These are phyloP conservation scores for Aureobasidium sp. DNA, from an alignment of 2,329 filamentous ascomycete genomes.

Conservation along the genomic window DNA sequence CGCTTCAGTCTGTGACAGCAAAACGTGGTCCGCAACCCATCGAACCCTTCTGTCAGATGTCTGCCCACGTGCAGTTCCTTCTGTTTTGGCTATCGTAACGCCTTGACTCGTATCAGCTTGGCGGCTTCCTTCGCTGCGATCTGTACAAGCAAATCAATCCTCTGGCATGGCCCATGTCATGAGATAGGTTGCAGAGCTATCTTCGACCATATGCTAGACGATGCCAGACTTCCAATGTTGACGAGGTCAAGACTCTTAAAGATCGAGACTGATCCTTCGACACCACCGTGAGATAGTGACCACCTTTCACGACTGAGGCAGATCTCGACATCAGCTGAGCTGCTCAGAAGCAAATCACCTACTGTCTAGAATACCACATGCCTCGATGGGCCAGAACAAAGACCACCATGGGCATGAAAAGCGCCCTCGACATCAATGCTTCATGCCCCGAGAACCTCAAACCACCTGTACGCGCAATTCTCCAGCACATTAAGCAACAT, in stretches of 20 bases:
- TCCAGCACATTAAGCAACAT: no score
- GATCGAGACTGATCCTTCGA: background rate
- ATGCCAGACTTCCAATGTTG: background rate
- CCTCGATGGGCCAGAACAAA: background rate
- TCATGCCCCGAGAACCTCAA: background rate
- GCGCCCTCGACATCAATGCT: background rate
- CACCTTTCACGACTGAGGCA: background rate
- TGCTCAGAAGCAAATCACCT: no score
- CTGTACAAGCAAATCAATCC: background rate
- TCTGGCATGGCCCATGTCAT: background rate
- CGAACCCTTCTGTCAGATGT: background rate
- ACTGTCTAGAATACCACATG: no score
- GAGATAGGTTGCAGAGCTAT: background rate
- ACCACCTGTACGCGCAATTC: background rate
- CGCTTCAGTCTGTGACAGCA: background rate
- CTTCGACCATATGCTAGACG: background rate
- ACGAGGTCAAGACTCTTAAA: background rate
- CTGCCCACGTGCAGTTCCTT: background rate
- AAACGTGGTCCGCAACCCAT: background rate
- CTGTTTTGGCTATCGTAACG: no score
- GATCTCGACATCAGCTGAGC: background rate
- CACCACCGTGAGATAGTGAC: background rate
- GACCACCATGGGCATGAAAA: background rate
- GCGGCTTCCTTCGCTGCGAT: background rate
- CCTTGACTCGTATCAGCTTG: background rate